Conservation (phyloP, 192 early-diverging fungal species). For the Coemansia sp. region DNA sequence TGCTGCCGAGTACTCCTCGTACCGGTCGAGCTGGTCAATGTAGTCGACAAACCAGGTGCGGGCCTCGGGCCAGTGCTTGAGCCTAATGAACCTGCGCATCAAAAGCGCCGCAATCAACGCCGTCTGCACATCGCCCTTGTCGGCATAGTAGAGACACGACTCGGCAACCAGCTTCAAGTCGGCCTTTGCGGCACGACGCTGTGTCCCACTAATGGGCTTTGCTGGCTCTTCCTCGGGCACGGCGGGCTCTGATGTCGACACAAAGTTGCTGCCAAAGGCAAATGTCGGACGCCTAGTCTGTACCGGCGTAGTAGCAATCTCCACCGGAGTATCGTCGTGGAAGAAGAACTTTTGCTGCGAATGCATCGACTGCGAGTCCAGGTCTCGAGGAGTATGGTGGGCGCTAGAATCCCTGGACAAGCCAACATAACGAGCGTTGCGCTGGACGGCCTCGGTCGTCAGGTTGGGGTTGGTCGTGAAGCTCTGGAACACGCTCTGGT, state of each 20-base stretch:
- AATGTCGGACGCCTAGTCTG: constrained; percentile 2
- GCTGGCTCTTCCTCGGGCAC: not conserved
- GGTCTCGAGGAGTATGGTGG: not conserved
- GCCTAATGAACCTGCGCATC: constrained; percentile 38
- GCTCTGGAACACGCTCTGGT: not conserved
- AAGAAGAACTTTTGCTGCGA: not conserved
- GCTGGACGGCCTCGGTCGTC: not conserved
- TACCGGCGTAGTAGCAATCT: not conserved
- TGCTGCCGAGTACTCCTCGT: constrained; percentile 23
- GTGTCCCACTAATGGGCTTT: constrained; percentile 2
- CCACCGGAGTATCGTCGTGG: not conserved
- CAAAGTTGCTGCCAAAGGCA: not conserved
- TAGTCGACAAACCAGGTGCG: constrained; percentile 41
- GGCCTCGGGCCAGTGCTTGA: constrained; percentile 18
- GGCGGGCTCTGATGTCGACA: not conserved
- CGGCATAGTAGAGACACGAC: constrained; percentile 44
- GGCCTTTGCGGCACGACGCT: constrained; percentile 25
- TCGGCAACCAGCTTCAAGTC: constrained; percentile 29
- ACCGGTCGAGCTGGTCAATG: constrained; percentile 33
- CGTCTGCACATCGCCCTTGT: constrained; percentile 45
- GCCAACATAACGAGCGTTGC: not conserved
- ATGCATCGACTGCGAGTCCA: too few species aligned
- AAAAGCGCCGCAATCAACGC: constrained; percentile 44
- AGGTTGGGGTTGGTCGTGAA: not conserved
- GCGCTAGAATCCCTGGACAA: not conserved